phyloP scores from a whole-genome alignment of 176 grass and related monocot genomes.

The Zoysia pacifica region DNA sequence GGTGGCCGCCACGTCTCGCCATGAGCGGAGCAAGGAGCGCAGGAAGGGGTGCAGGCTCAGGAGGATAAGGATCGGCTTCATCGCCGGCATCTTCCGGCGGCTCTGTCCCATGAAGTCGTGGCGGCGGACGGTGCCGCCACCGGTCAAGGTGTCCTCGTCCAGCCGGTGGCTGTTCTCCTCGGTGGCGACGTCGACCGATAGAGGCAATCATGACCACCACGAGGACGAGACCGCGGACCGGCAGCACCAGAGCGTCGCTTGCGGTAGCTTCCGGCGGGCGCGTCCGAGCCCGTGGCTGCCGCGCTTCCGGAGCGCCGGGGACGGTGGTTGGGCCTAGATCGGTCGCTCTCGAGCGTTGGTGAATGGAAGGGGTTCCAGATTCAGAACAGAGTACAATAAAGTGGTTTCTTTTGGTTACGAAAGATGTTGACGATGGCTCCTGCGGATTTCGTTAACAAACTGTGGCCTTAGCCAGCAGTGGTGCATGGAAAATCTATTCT shows the following conservation, averaged over 20 bases:
- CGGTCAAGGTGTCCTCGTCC: conserved; percentile 48
- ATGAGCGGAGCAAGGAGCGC: background rate
- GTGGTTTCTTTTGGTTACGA: conserved; percentile 37
- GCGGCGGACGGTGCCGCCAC: background rate
- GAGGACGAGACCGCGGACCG: background rate
- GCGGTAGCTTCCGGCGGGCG: background rate
- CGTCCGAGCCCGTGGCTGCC: conserved; percentile 34
- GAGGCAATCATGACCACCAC: background rate
- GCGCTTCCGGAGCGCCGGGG: conserved; percentile 34
- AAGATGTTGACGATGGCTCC: conserved; percentile 22
- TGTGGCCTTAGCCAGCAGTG: background rate
- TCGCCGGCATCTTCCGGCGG: conserved; percentile 50
- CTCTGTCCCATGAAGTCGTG: conserved; percentile 40
- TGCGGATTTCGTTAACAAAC: conserved; percentile 31
- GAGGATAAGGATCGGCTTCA: conserved; percentile 41
- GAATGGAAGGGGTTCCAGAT: background rate
- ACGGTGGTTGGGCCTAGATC: conserved; percentile 22
- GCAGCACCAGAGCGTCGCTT: background rate
- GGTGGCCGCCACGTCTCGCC: background rate
- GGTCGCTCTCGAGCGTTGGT: conserved; percentile 18
- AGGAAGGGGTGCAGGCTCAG: conserved; percentile 41
- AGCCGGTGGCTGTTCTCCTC: conserved; percentile 54
- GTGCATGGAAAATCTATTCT: background rate
- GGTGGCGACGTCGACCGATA: conserved; percentile 20
- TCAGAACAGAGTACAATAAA: background rate